These are phyloP conservation scores for Neonothopanus nambi DNA, from an alignment of 1,284 basidiomycete species.

Conservation along the genomic window DNA sequence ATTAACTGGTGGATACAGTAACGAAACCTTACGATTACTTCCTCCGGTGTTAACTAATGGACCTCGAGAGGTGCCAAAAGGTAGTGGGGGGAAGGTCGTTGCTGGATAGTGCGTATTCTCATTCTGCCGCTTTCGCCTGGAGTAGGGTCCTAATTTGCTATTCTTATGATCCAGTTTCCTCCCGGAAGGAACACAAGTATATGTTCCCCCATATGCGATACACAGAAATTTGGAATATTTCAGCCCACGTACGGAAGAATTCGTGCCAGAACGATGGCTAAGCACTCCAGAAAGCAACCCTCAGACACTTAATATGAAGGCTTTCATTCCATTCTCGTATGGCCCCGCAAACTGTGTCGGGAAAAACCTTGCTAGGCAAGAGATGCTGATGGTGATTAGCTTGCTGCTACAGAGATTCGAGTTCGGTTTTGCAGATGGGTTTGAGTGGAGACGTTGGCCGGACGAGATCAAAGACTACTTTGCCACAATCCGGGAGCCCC, in stretches of 20 bases:
- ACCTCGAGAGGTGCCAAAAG: constrained; percentile 44
- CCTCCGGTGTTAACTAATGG: constrained; percentile 53
- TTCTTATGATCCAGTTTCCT: constrained; percentile 43
- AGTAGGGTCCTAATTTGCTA: no score
- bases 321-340: constrained; percentile 41
- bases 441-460: constrained; percentile 31
- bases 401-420: constrained; percentile 31
- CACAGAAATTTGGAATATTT: constrained; percentile 43
- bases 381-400: constrained; percentile 32
- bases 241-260: constrained; percentile 37
- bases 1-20: constrained; percentile 37
- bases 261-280: constrained; percentile 46
- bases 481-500: constrained; percentile 26
- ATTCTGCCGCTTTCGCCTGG: no score
- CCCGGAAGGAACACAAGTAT: constrained; percentile 49
- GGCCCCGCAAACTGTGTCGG: constrained; percentile 42
- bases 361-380: constrained; percentile 33
- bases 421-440: constrained; percentile 31
- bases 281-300: neutral
- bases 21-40: constrained; percentile 56
- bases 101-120: constrained; percentile 31
- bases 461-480: constrained; percentile 31
- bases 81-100: constrained; percentile 36
- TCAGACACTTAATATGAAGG: constrained; percentile 24
- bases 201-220: constrained; percentile 47